phyloP scores from a whole-genome alignment of 768 basidiomycete genomes.

The Mycena rebaudengoi region DNA sequence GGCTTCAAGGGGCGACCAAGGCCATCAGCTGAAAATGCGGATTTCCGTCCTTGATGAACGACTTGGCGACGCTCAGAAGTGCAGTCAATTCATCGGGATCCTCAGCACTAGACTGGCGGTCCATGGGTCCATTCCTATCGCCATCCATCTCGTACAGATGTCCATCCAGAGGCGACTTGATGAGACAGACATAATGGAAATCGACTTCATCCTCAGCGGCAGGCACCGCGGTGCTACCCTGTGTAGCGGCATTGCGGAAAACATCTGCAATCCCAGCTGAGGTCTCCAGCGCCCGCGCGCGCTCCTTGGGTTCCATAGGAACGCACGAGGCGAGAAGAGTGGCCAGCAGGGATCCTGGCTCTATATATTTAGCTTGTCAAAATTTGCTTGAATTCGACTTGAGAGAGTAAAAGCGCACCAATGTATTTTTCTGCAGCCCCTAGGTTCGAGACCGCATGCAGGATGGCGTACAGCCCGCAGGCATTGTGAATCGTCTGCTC shows the following conservation, averaged over 20 bases:
- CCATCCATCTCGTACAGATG: slow-evolving; percentile 47
- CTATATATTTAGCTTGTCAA: slow-evolving; percentile 24
- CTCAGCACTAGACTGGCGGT: slow-evolving; percentile 30
- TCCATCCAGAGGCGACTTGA: slow-evolving; percentile 36
- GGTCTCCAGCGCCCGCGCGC: slow-evolving; percentile 40
- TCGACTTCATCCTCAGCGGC: slow-evolving; percentile 39
- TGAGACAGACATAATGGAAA: slow-evolving; percentile 45
- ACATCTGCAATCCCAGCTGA: slow-evolving; percentile 39
- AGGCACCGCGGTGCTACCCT: slow-evolving; percentile 41
- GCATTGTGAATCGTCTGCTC: slow-evolving; percentile 48
- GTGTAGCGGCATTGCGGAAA: slow-evolving; percentile 37
- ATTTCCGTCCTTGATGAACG: not conserved
- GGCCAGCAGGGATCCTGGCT: slow-evolving; percentile 31
- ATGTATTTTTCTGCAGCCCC: slow-evolving; percentile 30
- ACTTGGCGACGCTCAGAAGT: slow-evolving; percentile 15
- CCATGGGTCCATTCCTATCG: slow-evolving; percentile 40
- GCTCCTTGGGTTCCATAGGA: slow-evolving; percentile 35
- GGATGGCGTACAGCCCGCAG: slow-evolving; percentile 46
- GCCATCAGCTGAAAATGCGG: slow-evolving; percentile 15
- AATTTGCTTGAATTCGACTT: not conserved
- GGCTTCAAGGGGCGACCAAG: too few species aligned
- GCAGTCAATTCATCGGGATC: slow-evolving; percentile 33
- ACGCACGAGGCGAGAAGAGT: slow-evolving; percentile 33
- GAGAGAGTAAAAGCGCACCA: slow-evolving; percentile 19
- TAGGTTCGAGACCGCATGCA: slow-evolving; percentile 44